Percentiles rank a stretch among this genome's conserved stretches.
Conservation (phyloP, 2,329 filamentous ascomycete genomes). For the Grosmannia serpens region DNA sequence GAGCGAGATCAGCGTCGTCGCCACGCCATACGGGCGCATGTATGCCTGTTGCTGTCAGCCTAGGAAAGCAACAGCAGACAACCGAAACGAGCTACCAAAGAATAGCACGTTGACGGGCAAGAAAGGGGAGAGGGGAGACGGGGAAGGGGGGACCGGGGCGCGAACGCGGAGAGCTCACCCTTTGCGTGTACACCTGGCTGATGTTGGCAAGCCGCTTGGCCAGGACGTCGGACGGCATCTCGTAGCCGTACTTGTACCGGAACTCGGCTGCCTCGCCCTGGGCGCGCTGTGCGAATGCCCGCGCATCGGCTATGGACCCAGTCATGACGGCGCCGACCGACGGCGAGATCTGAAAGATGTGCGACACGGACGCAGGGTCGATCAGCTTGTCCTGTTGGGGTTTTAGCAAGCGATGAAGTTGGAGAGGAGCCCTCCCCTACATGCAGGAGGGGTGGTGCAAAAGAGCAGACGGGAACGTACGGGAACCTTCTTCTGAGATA, state of each 20-base stretch:
- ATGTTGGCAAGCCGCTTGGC: slow-evolving; percentile 97
- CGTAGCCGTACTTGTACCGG: slow-evolving; percentile 96
- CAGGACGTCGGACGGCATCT: slow-evolving; percentile 97
- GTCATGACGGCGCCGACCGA: slow-evolving; percentile 98
- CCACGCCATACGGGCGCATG: slow-evolving; percentile 95
- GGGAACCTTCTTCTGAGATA: slow-evolving; percentile 99
- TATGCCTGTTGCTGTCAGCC: slow-evolving; percentile 48
- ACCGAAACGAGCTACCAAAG: slow-evolving; percentile 17
- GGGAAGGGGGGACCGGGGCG: slow-evolving; percentile 1
- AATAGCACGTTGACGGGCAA: too few species aligned
- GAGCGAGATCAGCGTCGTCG: slow-evolving; percentile 86
- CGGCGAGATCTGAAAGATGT: slow-evolving; percentile 94
- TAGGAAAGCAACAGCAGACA: too few species aligned
- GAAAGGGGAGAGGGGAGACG: too few species aligned
- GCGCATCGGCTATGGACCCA: slow-evolving; percentile 92
- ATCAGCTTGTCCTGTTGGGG: slow-evolving; percentile 83
- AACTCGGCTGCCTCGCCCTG: slow-evolving; percentile 96
- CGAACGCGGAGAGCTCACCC: slow-evolving; percentile 48
- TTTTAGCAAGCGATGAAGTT: neutral
- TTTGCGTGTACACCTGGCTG: slow-evolving; percentile 97
- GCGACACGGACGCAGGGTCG: slow-evolving; percentile 90
- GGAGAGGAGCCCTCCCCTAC: neutral
- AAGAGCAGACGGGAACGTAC: slow-evolving; percentile 41
- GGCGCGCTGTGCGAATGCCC: slow-evolving; percentile 84
- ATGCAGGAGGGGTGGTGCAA: neutral